Conservation (phyloP, 805 yeast genomes). For the Candida qinlingensis region DNA sequence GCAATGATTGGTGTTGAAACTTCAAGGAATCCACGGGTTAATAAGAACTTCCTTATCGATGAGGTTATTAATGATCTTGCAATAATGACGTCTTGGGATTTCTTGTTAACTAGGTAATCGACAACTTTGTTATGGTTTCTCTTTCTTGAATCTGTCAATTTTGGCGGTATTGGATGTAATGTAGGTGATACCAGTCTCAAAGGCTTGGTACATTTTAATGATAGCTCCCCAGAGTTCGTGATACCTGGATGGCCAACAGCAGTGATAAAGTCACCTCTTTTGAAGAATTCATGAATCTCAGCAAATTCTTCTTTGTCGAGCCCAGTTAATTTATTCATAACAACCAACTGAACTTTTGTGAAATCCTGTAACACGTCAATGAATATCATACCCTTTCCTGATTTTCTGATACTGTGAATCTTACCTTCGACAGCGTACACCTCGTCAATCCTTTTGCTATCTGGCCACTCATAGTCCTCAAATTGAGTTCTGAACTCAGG, state of each 20-base stretch:
- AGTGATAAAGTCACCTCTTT: conserved; percentile 68
- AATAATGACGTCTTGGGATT: conserved; percentile 39
- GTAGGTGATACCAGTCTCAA: conserved; percentile 60
- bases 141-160: conserved; percentile 47
- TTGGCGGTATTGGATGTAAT: conserved; percentile 64
- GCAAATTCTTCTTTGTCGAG: conserved; percentile 39
- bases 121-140: conserved; percentile 66
- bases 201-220: conserved; percentile 52
- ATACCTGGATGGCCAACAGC: conserved; percentile 67
- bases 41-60: conserved; percentile 53
- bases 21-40: conserved; percentile 56
- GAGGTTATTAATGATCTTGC: conserved; percentile 53
- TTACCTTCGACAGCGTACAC: conserved; percentile 43
- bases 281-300: conserved; percentile 32
- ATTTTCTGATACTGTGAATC: conserved; percentile 48
- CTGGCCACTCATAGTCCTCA: conserved; percentile 19
- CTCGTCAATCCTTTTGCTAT: conserved; percentile 20
- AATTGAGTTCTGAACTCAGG: conserved; percentile 35
- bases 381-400: conserved; percentile 68
- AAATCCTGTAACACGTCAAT: conserved; percentile 64
- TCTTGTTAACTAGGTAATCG: conserved; percentile 60
- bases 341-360: conserved; percentile 53
- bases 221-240: conserved; percentile 75
- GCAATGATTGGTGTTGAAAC: conserved; percentile 87
- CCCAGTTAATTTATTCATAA: conserved; percentile 44